A percentile compares a stretch with the other conserved stretches of the same genome.
Evolutionary conservation across 805 yeast genomes (phyloP).

Genomic region (Maudiozyma serrabonitensis): DNA sequence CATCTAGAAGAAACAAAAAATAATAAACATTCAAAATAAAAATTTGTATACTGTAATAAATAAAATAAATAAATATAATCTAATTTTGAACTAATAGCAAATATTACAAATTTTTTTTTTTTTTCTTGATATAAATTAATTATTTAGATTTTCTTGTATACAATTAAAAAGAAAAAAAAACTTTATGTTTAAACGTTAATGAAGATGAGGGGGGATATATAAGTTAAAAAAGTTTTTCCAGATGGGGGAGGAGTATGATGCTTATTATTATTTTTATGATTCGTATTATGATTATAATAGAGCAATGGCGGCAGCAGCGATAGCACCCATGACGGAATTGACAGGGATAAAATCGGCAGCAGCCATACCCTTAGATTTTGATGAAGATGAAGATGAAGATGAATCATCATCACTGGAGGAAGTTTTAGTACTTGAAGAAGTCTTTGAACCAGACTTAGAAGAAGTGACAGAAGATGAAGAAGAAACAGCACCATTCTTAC

Average conservation of each 20-base stretch:
- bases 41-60: background rate
- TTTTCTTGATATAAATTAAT: no score
- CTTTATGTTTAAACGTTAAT: no score
- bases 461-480: slow-evolving; percentile 30
- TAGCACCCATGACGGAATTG: slow-evolving; percentile 38
- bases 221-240: no score
- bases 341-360: slow-evolving; percentile 26
- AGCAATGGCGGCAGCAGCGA: slow-evolving; percentile 43
- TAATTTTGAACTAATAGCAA: background rate
- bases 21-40: background rate
- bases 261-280: background rate
- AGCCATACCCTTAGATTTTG: slow-evolving; percentile 30
- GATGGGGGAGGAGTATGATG: background rate
- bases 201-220: background rate
- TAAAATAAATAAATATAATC: background rate
- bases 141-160: no score
- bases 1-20: slow-evolving; percentile 5
- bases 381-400: slow-evolving; percentile 3
- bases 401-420: slow-evolving; percentile 15
- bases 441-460: slow-evolving; percentile 7
- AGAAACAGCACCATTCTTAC: slow-evolving; percentile 52
- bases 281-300: slow-evolving; percentile 31
- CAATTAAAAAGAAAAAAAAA: no score
- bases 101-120: no score
- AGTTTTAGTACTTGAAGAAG: slow-evolving; percentile 10